phyloP scores from a whole-genome alignment of 768 basidiomycete species.

The Auricularia cornea region DNA sequence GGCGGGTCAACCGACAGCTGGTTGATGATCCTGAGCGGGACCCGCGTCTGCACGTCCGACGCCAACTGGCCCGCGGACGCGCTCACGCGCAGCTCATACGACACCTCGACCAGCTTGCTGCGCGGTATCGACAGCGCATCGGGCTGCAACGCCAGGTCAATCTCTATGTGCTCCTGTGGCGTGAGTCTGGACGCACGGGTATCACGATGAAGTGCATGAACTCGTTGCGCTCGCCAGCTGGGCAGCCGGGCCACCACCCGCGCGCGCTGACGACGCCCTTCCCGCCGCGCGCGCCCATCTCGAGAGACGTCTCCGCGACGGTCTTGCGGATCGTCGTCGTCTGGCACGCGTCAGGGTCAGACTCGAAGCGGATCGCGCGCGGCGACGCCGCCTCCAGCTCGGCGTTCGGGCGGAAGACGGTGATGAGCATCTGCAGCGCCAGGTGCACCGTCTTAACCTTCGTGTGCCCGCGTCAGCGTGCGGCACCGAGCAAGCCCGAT shows the following conservation, averaged over 20 bases:
- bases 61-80: conserved; percentile 50
- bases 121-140: conserved; percentile 63
- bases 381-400: conserved; percentile 24
- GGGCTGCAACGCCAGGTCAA: conserved; percentile 31
- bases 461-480: too few relatives aligned
- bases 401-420: conserved; percentile 52
- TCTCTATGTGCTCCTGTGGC: background rate
- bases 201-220: conserved; percentile 65
- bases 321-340: conserved; percentile 53
- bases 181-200: conserved; percentile 47
- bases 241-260: conserved; percentile 87
- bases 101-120: conserved; percentile 65
- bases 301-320: conserved; percentile 56
- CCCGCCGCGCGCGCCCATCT: conserved; percentile 53
- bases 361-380: conserved; percentile 12
- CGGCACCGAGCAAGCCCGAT: too few relatives aligned
- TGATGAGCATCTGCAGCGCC: conserved; percentile 54
- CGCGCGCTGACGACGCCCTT: conserved; percentile 69
- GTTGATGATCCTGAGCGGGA: conserved; percentile 74
- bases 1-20: conserved; percentile 83
- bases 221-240: conserved; percentile 46
- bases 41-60: conserved; percentile 56
- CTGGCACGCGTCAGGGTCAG: conserved; percentile 54
- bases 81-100: conserved; percentile 60
- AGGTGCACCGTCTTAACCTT: conserved; percentile 54